Base-by-base conservation (phyloP, 208 protist genomes). In the Leishmania arabica region DNA sequence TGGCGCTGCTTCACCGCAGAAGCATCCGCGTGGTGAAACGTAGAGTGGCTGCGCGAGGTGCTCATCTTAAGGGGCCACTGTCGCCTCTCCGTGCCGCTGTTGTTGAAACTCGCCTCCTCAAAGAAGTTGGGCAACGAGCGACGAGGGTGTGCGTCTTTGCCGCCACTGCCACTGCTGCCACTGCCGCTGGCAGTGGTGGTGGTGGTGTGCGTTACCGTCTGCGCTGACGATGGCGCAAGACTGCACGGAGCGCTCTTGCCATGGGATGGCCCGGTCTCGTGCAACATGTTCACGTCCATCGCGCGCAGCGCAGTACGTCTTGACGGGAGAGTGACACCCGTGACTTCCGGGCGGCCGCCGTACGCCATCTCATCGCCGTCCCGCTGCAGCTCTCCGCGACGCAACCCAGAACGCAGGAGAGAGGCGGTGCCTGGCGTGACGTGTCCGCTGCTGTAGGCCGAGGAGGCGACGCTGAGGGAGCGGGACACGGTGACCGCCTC, bases 401-500 rank as follows among this genome's bases (percentile, higher is more conserved):
- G 69, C 27, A 49, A 7, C 34, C 49, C 71, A 60, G 45, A 47
- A 51, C 71, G 71, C 49, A 60, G 34, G 51, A 76, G 51, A 76
- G 47, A 37, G 53, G n/a, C 17, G 5, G 71, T 31, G 31, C 53
- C 54, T 5, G 40, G 56, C 34, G 74, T 51, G 17, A 31, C 37
- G 40, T 66, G 56, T 31, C 74, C 74, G 40, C 56, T 77, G 74
- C 53, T 77, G 74, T 77, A 81, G 17, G 13, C 71, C 27, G 84
- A 86, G 53, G 87, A 86, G 34, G 56, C 60, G 47, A 78, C 42
- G 73, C 87, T 90, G 56, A 85, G 74, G 73, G 87, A 90, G 79
- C 87, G 87, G 24, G 85, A 87, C 40, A 84, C 80, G 19, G 78
- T 84, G 64, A 86, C 73, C 19, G 70, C 84, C 64, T 85, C 86